Base-by-base conservation (phyloP, 2,329 filamentous ascomycete genomes). In the Phaeoacremonium minimum region DNA sequence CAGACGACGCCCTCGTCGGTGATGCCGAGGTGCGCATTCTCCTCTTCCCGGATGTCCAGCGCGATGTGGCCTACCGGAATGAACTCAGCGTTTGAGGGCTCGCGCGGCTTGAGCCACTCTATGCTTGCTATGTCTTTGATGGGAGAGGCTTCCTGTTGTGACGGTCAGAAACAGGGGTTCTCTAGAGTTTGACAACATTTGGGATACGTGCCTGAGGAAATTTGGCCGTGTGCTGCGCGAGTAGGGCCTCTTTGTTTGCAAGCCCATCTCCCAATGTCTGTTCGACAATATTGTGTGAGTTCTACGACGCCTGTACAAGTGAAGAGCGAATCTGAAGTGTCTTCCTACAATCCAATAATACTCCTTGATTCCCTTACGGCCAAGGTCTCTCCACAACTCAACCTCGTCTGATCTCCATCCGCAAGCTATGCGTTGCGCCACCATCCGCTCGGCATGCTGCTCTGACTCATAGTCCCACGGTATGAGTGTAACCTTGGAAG, bases 391-490 rank as follows among this genome's bases (percentile, higher is more conserved):
- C 58, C 60, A 67, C 31, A 45, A 42, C 12, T 46, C 49, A 12
- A 72, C 58, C 18, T 56, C 45, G 4, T 67, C 54, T 11, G 46
- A 37, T 28, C 60, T 54, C 68, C 68, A 73, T 13, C 66, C 64
- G 42, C 68, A 73, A 4, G 61, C 60, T 11, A 69, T 46, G 12
- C 69, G 61, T 46, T 72, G 68, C 18, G 62, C 54, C 28, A 57
- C 50, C 48, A 72, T 48, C 26, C 68, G 54, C 37, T 61, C 42
- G 20, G 56, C 49, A 36, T 72, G 68, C n/a, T 51, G 49, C 7
- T 54, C 51, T 30, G 56, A 63, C 13, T 44, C 46, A 8, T 61
- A 50, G 39, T 73, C 67, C 62, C 63, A 73, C 7, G 67, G 66
- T 15, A 72, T 50, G 28, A 72, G 54, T 37, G 52, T 32, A 12